Evolutionary conservation across 192 early-diverging fungal genomes (phyloP).

Genomic region (Entomortierella lignicola): DNA sequence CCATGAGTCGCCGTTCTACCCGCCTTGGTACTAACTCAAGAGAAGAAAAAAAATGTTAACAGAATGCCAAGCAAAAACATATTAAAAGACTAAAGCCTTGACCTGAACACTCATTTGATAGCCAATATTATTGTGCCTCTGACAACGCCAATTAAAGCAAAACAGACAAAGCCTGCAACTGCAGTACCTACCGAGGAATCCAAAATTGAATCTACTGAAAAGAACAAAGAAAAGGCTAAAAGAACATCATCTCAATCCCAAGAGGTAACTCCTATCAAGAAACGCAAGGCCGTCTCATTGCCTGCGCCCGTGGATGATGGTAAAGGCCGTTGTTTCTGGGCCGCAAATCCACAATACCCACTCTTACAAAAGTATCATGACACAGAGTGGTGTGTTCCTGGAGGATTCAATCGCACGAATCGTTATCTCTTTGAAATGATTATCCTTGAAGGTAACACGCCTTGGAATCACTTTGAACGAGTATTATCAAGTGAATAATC

Average conservation of each 20-base stretch:
- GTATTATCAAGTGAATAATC: too few species aligned
- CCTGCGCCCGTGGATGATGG: constrained; percentile 18
- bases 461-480: too few species aligned
- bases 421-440: constrained; percentile 52
- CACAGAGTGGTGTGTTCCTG: constrained; percentile 34
- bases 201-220: neutral
- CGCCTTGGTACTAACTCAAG: too few species aligned
- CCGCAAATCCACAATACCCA: constrained; percentile 20
- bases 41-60: neutral
- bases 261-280: neutral
- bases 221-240: neutral
- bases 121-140: neutral
- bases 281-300: neutral
- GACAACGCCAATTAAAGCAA: too few species aligned
- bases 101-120: too few species aligned
- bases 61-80: too few species aligned
- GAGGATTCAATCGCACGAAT: constrained; percentile 43
- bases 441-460: constrained; percentile 47
- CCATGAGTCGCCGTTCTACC: too few species aligned
- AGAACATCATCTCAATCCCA: neutral
- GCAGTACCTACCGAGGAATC: neutral
- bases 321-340: constrained; percentile 32
- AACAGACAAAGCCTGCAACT: too few species aligned
- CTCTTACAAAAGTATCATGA: constrained; percentile 50
- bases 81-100: too few species aligned